Percentiles rank a stretch among this genome's conserved stretches.
phyloP scores from a whole-genome alignment of 2,329 filamentous ascomycete genomes.

The Aspergillus fumigatus region DNA sequence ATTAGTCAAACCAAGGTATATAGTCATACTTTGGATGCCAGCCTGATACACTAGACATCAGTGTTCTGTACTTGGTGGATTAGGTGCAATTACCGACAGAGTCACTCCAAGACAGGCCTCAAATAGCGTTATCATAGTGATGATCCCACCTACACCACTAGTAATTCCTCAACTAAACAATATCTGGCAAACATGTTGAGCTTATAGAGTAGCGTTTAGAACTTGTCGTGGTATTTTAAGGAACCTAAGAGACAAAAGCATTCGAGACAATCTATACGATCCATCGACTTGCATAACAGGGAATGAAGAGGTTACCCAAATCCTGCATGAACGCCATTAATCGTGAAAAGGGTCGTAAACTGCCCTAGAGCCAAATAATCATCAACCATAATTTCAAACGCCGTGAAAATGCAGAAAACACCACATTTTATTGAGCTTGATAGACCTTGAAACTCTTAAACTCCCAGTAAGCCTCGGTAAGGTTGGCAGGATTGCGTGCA shows the following conservation, averaged over 20 bases:
- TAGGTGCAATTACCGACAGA: no score
- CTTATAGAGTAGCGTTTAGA: not conserved
- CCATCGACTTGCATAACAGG: not conserved
- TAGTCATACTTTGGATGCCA: no score
- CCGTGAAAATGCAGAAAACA: not conserved
- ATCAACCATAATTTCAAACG: not conserved
- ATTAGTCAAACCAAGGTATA: no score
- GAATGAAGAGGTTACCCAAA: not conserved
- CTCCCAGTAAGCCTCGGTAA: slow-evolving; percentile 61
- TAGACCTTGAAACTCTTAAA: slow-evolving; percentile 60
- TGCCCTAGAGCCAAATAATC: not conserved
- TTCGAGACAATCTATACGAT: not conserved
- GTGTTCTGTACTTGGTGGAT: no score
- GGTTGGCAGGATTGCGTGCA: slow-evolving; percentile 53
- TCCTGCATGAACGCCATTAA: not conserved
- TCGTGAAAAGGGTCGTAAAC: not conserved
- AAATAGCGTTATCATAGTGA: no score
- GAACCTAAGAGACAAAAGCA: not conserved
- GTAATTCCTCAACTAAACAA: no score
- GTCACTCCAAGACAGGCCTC: not conserved
- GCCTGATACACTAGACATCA: no score
- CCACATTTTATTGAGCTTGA: slow-evolving; percentile 23
- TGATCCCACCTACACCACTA: no score
- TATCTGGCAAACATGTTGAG: not conserved
- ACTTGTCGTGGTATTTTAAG: not conserved